Evolutionary conservation across 192 early-diverging fungal species (phyloP), one percentile per base, ranked within the genome.

Genomic region (Irineochytrium annulatum): DNA sequence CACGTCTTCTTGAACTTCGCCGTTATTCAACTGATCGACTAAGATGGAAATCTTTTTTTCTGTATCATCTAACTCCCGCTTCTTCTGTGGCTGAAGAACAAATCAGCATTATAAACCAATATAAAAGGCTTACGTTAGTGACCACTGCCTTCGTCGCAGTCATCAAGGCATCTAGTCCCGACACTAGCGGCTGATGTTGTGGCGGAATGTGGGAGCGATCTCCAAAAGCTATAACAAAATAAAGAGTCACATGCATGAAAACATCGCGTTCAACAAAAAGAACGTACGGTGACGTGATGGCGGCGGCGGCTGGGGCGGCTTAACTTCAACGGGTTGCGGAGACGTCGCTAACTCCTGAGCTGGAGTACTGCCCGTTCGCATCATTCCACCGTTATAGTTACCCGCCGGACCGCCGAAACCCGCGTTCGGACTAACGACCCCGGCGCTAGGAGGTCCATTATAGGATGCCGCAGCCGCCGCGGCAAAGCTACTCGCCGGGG

Each of bases 21-120:
- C 84, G 65, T 87, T 86, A 68, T 95, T 94, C 77, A 95, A 72
- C 73, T 83, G 78, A 71, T 95, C 95, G 70, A 91, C 91, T 43
- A 98, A 62, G 3, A 73, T 70, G 30, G 84, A 78, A 30, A 98
- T 58, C n/a, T 87, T 77, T 66, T 89, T 89, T 46, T 94, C 89
- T 2, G 91, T 84, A 49, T 97, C 93, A 59, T 91, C 88, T 65
- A 88, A 78, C 49, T 87, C 76, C 51, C 84, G 76, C 60, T 86
- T 86, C 62, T 89, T 82, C 22, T 75, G 74, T n/a, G 87, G 83
- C 75, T 89, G 59, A 28, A 60, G 19, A 28, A 14, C 2, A 11
- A 56, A 29, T 41, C 13, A 14, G 5, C 6, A 20, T 14, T 2
- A 11, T 13, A 52, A 48, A 29, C 11, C 67, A 67, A 60, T 14